These are phyloP conservation scores for Brassica carinata DNA, from an alignment of 345 rosid species.

Conservation along the genomic window DNA sequence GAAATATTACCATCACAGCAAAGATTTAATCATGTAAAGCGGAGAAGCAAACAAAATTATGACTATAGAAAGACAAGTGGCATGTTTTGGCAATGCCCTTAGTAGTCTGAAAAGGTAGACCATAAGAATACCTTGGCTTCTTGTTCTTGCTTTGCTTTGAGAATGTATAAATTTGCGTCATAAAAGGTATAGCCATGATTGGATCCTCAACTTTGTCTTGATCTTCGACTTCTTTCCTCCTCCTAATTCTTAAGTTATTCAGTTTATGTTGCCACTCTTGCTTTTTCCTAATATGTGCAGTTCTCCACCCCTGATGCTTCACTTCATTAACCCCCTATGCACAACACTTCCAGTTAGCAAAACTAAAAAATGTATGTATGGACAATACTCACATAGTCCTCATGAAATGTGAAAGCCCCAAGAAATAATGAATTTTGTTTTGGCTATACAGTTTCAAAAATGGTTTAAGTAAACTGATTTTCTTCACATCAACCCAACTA, in stretches of 20 bases:
- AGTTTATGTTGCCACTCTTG: constrained; percentile 87
- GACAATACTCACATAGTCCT: constrained; percentile 1
- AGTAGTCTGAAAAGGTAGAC: constrained; percentile 14
- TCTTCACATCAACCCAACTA: neutral
- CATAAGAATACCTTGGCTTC: constrained; percentile 70
- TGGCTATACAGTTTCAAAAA: neutral
- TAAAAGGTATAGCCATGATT: constrained; percentile 64
- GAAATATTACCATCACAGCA: constrained; percentile 24
- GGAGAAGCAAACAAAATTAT: neutral
- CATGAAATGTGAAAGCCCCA: neutral
- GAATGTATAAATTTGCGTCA: constrained; percentile 67
- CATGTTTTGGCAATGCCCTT: neutral
- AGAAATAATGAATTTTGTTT: neutral
- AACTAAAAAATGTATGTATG: neutral
- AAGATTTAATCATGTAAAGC: neutral
- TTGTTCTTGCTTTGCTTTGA: constrained; percentile 65
- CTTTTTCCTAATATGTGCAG: constrained; percentile 57
- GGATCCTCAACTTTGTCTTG: constrained; percentile 57
- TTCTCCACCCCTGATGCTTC: constrained; percentile 65
- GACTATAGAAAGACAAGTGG: neutral
- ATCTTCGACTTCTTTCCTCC: constrained; percentile 68
- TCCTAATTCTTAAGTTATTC: constrained; percentile 66
- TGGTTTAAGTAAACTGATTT: constrained; percentile 5
- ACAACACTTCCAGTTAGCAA: constrained; percentile 18
- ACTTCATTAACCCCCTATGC: constrained; percentile 59